Base-by-base conservation (phyloP, 345 rosid genomes). In the Mangifera indica region DNA sequence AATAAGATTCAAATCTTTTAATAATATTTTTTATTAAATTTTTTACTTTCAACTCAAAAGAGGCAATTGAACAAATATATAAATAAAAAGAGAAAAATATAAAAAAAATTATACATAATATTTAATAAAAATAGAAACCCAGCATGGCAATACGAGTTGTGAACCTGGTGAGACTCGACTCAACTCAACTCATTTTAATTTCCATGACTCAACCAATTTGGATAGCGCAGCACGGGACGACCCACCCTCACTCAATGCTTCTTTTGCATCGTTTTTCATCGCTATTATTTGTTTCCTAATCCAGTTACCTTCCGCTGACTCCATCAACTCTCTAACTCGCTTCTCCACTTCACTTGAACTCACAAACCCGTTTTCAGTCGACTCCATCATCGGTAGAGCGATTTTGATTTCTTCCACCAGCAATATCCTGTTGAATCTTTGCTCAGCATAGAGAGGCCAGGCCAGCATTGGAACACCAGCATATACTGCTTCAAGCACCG, bases 351-450 rank as follows among this genome's bases (percentile, higher is more conserved):
- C 85, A 10, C 15, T 15, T 10, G 76, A 72, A 48, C 74, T 69
- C 70, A 81, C 32, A 3, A 29, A 29, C 32, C 32, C 32, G 32
- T 29, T 29, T 3, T 29, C 51, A 10, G n/a, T n/a, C n/a, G 51
- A 46, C 51, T 46, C 60, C 14, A 40, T 67, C 82, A 87, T 73
- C 3, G 85, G 63, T 57, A 89, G 63, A 2, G 85, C 92, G 3
- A 92, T 61, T 72, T 81, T 80, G 74, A 87, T 71, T 74, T 82
- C 92, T 9, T 83, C 87, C 71, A 88, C 93, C 54, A 90, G 13
- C 44, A 83, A 0, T 61, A 77, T 73, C 71, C 73, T 80, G 34
- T 84, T 84, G 37, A 63, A 76, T 65, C 80, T 74, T 40, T 86
- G 90, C 67, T 84, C 87, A 0, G 87, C 87, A 32, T 82, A 85